Evolutionary conservation across 352 stramenopile species (phyloP), one percentile per base, ranked within the genome.

Genomic region (Blastocystis hominis): DNA sequence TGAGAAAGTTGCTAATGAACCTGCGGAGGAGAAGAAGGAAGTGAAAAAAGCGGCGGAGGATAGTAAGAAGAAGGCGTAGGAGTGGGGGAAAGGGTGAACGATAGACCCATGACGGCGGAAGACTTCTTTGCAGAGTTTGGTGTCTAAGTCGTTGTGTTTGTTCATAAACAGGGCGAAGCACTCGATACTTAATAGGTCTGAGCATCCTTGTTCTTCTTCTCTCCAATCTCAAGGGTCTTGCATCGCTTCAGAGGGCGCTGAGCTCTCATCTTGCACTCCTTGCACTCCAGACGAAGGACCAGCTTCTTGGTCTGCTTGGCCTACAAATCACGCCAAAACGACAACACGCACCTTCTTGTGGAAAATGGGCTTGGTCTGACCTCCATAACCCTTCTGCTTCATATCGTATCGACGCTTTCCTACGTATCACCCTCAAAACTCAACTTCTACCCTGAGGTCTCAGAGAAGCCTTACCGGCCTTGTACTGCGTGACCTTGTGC

Each of bases 401-500:
- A 94, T 93, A 90, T 98, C 94, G 91, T 99, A 99, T 93, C 97
- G 95, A 94, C 97, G 98, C 94, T 89, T 96, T 93, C 59, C 98
- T 92, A 42, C 94, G 95, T 89, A 96, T 94, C 91, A 95, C 96
- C 92, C 96, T 95, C 89, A 93, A 97, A 77, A 96, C 98, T 94
- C 98, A 99, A 42, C 96, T 94, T 90, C 96, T 96, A 88, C 93
- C 94, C 92, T 99, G 97, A 75, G 97, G 96, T 91, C 97, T 99
- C 93, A 98, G 98, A 86, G 95, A 98, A 47, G 97, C 96, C 93
- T 99, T 99, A 88, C 97, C 97, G 72, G 96, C 92, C 92, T 98
- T 98, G 95, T 98, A 98, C 93, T 99, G 97, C 68, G 96, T 98
- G 69, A 99, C 96, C 93, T 99, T 99, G 94, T 98, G 96, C 69